A percentile compares a stretch with the other conserved stretches of the same genome.
Evolutionary conservation across 768 basidiomycete genomes (phyloP).

Genomic region (Suillus weaverae): DNA sequence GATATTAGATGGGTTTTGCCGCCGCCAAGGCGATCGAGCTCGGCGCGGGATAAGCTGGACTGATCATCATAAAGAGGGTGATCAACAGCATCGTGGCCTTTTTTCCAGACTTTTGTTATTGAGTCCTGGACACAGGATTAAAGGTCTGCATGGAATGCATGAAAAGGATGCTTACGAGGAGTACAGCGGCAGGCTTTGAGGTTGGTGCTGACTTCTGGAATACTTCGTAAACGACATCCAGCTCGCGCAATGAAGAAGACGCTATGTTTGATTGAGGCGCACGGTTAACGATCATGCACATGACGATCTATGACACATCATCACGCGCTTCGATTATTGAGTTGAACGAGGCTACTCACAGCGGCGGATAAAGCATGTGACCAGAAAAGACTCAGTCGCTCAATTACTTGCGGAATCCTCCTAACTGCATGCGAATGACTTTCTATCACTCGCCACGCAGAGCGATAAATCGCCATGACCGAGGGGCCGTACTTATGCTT

Average conservation of each 20-base stretch:
- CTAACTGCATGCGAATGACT: conserved; percentile 46
- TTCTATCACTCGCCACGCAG: conserved; percentile 64
- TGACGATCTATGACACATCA: conserved; percentile 45
- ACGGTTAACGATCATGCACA: conserved; percentile 55
- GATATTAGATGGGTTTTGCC: conserved; percentile 52
- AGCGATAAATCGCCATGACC: conserved; percentile 70
- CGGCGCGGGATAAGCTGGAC: conserved; percentile 36
- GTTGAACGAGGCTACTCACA: conserved; percentile 38
- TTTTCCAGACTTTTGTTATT: conserved; percentile 41
- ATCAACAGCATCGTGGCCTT: conserved; percentile 44
- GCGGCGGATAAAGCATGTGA: conserved; percentile 65
- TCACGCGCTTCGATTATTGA: not conserved
- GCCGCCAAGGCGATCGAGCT: conserved; percentile 53
- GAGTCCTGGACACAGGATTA: conserved; percentile 33
- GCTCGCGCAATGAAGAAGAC: conserved; percentile 46
- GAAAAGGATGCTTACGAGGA: conserved; percentile 37
- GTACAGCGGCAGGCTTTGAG: conserved; percentile 45
- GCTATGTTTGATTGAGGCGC: conserved; percentile 51
- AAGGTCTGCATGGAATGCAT: not conserved
- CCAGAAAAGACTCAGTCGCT: conserved; percentile 57
- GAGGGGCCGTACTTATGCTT: conserved; percentile 67
- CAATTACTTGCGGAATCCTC: conserved; percentile 40
- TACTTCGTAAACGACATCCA: conserved; percentile 43
- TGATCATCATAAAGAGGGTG: conserved; percentile 25
- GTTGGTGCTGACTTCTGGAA: conserved; percentile 49